Base-by-base conservation (phyloP, 768 basidiomycete genomes). In the Leccinum truebloodii region DNA sequence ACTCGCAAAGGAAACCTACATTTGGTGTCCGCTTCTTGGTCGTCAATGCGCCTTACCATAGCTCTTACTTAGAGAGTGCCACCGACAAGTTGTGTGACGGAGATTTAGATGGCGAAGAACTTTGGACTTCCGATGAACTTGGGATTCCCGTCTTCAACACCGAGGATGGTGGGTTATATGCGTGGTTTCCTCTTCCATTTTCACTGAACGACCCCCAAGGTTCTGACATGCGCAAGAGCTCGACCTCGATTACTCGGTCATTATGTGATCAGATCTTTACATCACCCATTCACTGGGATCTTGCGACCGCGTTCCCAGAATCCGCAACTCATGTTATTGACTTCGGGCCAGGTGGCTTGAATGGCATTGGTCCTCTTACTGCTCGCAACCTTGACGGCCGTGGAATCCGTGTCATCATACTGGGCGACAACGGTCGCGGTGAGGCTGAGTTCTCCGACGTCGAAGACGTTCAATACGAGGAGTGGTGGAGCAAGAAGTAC, bases 21-120 rank as follows among this genome's bases (percentile, higher is more conserved):
- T 98, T 99, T 76, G 89, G 86, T 48, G 85, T 91, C 52, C 88
- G 97, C 50, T 99, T 98, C 81, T 79, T 99, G 68, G 89, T 93
- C n/a, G 90, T 99, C 69, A 90, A 87, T 56, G 96, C 95, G 2
- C 97, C 97, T 1, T 99, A 95, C 78, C 97, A 99, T 81, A 95
- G 94, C 75, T 78, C 80, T 20, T 96, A 98, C 75, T 80, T 99
- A 57, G 71, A 71, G 18, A 87, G 83, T 30, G 89, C 86, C 1
- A 85, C 93, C 3, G 84, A 94, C 63, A 90, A 86, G 74, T 76
- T 97, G 52, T 75, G 90, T 41, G 74, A 83, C n/a, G 84, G 89
- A 59, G 93, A 95, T 77, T 75, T 95, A 37, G 79, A 77, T 12
- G 87, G 83, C 3, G 83, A 93, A 68, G 94, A 96, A 67, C 71